Base-by-base conservation (phyloP, 176 grass and related monocot species). In the Puccinellia tenuiflora region DNA sequence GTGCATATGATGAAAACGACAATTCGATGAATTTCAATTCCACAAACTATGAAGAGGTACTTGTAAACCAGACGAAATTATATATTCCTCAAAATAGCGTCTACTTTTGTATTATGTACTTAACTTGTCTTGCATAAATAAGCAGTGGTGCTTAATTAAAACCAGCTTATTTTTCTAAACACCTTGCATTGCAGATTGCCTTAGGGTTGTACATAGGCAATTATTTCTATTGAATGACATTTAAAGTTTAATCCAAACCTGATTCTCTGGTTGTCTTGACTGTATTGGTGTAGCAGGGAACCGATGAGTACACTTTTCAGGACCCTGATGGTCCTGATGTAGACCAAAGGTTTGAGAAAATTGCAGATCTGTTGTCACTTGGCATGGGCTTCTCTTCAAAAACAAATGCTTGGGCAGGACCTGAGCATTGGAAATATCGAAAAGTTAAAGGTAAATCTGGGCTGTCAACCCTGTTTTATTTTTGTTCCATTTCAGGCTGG, bases 381-480 rank as follows among this genome's bases (percentile, higher is more conserved):
- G 91, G 93, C 35, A 90, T 90, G 76, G 87, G 89, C 52, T 88
- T 92, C 75, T 85, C 89, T 81, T 91, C 87, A 50, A 98, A 92
- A 81, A 88, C 90, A 82, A 98, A 98, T 93, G 93, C 96, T n/a
- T 98, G 92, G 96, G 96, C 96, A 74, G 96, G 96, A 76, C 96
- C 93, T 10, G 93, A 98, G 75, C 96, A 98, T 88, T 98, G 96
- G 96, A 98, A 96, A 68, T 98, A 91, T 88, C 78, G 29, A 54
- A 98, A 98, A 87, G 76, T 61, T 78, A 95, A 92, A 91, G 93
- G 96, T 98, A 93, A 13, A 65, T 12, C 35, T 2, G 18, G 16
- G n/a, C 24, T 33, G 13, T 6, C 26, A 69, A 31, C 82, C 15
- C 26, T 75, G 13, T 65, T 72, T 87, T 63, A 17, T 61, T 25